Base-by-base conservation (phyloP, 164 flowering plant genomes). In the Macadamia tetraphylla region DNA sequence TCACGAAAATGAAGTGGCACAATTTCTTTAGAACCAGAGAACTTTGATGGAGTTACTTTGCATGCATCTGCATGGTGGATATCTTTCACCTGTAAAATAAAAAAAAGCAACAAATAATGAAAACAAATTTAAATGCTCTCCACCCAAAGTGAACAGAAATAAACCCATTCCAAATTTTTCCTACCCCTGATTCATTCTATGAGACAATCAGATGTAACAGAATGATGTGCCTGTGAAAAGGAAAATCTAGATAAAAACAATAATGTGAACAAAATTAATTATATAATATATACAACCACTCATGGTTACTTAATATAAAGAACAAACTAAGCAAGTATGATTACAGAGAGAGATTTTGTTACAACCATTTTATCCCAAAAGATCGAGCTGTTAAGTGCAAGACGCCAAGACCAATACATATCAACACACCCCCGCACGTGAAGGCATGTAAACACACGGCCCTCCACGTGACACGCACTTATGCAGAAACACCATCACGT, bases 21-120 rank as follows among this genome's bases (percentile, higher is more conserved):
- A 76, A 89, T 78, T 86, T 92, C 99, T 71, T 92, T 94, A 1
- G 96, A 79, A 35, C 99, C 99, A 78, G 82, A 92, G 74, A 94
- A 94, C 70, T 92, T 94, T 10, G 89, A 89, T 10, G 99, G 99
- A 73, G 82, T 89, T 40, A 92, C 74, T 77, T 94, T 94, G 76
- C 99, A 94, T 17, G 90, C 81, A 85, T 92, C 92, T 12, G 97
- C 92, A 60, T 60, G 75, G 53, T 84, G 83, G 73, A 94, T 90
- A 72, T 84, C 85, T 72, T 74, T 78, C 69, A 84, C 93, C 98
- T 91, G 83, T 58, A 75, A 56, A 64, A 69, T 23, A 61, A 74
- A 74, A 59, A 60, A 40, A 63, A 13, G 10, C 55, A 62, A 9
- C n/a, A 59, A 43, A 44, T 48, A 23, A 60, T n/a, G 42, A 46